phyloP scores from a whole-genome alignment of 2,329 filamentous ascomycete genomes.

The Alternaria novae-zelandiae region DNA sequence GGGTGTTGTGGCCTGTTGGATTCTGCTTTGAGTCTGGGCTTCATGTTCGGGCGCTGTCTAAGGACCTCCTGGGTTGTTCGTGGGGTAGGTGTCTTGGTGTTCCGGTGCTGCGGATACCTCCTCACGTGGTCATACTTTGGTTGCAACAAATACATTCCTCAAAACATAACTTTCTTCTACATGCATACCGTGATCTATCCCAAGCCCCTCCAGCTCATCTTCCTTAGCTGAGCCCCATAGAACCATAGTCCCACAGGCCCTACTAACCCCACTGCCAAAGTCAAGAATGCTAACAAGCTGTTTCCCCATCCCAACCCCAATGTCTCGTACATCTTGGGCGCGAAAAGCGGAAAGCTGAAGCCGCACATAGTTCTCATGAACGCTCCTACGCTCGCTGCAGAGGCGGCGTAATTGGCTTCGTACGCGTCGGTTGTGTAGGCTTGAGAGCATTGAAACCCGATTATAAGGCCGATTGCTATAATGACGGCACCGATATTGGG shows the following conservation, averaged over 20 bases:
- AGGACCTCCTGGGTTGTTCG: background rate
- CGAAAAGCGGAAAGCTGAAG: slow-evolving; percentile 64
- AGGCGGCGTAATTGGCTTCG: slow-evolving; percentile 51
- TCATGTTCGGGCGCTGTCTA: background rate
- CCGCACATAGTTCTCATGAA: slow-evolving; percentile 62
- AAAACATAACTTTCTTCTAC: background rate
- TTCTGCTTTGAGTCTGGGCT: background rate
- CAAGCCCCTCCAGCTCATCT: slow-evolving; percentile 26
- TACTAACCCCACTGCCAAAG: slow-evolving; percentile 55
- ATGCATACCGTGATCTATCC: background rate
- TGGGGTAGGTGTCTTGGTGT: background rate
- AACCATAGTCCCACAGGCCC: slow-evolving; percentile 55
- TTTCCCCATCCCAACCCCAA: slow-evolving; percentile 67
- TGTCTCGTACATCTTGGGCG: slow-evolving; percentile 62
- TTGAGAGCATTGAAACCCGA: slow-evolving; percentile 63
- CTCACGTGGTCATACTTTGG: background rate
- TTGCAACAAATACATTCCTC: background rate
- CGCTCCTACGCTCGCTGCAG: slow-evolving; percentile 66
- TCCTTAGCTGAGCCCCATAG: slow-evolving; percentile 46
- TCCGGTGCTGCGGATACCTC: background rate
- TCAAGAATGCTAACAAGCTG: slow-evolving; percentile 59
- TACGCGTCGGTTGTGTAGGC: slow-evolving; percentile 71
- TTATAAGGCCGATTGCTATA: slow-evolving; percentile 57
- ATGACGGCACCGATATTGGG: slow-evolving; percentile 60
- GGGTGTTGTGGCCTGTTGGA: background rate